These are phyloP conservation scores for Astrephomene gubernaculifera DNA, from an alignment of 139 green algal species.

Conservation along the genomic window DNA sequence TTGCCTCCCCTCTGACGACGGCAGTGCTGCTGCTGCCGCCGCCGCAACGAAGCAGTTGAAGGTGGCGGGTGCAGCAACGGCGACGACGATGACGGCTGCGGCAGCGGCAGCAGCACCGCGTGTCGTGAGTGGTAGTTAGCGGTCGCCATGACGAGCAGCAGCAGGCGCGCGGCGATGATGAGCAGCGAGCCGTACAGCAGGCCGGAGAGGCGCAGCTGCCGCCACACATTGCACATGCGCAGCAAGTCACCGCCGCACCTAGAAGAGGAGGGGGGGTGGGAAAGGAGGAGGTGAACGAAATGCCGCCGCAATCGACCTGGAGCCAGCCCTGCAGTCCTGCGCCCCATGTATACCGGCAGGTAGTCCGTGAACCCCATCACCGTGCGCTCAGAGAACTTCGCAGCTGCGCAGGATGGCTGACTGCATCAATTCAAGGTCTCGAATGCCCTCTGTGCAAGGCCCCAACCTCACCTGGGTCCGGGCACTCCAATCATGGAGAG, in stretches of 20 bases:
- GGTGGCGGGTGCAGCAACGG: no score
- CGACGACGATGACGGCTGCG: no score
- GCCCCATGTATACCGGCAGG: no score
- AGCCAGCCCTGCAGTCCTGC: no score
- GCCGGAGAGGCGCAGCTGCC: conserved; percentile 31
- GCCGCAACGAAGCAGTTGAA: background rate
- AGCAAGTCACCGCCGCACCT: conserved; percentile 42
- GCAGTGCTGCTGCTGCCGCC: no score
- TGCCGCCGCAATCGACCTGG: no score
- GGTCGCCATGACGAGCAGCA: conserved; percentile 39
- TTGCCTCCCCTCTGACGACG: no score
- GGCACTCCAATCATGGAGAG: conserved; percentile 38
- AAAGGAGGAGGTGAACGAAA: background rate
- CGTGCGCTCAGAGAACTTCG: no score
- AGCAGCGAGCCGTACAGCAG: conserved; percentile 39
- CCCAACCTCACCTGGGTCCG: background rate
- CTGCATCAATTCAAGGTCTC: no score
- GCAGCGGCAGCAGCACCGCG: conserved; percentile 33
- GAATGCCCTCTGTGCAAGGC: no score
- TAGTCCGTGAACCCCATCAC: no score
- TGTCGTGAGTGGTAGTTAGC: conserved; percentile 42
- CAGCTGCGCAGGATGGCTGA: no score
- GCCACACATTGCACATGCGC: conserved; percentile 42
- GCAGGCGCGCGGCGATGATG: conserved; percentile 42
- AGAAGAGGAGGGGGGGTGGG: background rate